These are phyloP conservation scores for Blepharisma stoltei DNA, from an alignment of 73 alveolate genomes.

Conservation along the genomic window DNA sequence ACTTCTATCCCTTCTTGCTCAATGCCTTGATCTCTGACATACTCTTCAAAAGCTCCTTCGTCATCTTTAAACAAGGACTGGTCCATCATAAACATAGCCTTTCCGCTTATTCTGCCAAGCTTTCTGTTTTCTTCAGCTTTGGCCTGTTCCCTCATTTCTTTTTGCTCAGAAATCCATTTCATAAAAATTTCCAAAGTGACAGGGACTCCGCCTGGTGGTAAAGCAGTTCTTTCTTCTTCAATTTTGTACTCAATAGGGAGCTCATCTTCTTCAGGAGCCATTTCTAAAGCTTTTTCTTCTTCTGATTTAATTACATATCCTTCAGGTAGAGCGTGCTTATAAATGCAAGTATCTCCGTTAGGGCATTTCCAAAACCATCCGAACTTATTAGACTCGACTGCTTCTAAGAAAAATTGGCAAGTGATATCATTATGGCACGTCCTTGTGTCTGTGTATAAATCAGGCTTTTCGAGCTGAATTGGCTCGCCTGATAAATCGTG, in stretches of 20 bases:
- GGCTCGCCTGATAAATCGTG: conserved; percentile 76
- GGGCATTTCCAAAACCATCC: conserved; percentile 98
- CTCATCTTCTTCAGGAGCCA: conserved; percentile 64
- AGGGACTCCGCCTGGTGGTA: conserved; percentile 62
- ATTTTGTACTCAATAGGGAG: conserved; percentile 80
- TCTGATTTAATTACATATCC: conserved; percentile 81
- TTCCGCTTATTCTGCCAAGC: conserved; percentile 69
- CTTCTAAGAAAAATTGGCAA: conserved; percentile 83
- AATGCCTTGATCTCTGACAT: conserved; percentile 45
- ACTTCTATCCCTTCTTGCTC: conserved; percentile 44
- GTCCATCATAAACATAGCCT: conserved; percentile 76
- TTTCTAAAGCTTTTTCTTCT: conserved; percentile 35
- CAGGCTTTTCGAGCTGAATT: conserved; percentile 81
- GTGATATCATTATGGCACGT: conserved; percentile 62
- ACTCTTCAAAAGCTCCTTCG: conserved; percentile 79
- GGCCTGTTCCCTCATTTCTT: conserved; percentile 49
- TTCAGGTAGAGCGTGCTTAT: conserved; percentile 76
- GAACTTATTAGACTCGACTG: conserved; percentile 78
- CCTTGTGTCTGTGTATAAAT: conserved; percentile 88
- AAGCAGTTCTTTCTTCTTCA: conserved; percentile 79
- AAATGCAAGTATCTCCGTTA: conserved; percentile 71
- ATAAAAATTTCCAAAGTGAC: conserved; percentile 76
- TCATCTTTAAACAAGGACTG: conserved; percentile 77
- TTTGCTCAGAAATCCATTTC: conserved; percentile 78
- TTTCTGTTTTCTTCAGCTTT: conserved; percentile 55